Base-by-base conservation (phyloP, 768 basidiomycete species). In the Mycena kentingensis region DNA sequence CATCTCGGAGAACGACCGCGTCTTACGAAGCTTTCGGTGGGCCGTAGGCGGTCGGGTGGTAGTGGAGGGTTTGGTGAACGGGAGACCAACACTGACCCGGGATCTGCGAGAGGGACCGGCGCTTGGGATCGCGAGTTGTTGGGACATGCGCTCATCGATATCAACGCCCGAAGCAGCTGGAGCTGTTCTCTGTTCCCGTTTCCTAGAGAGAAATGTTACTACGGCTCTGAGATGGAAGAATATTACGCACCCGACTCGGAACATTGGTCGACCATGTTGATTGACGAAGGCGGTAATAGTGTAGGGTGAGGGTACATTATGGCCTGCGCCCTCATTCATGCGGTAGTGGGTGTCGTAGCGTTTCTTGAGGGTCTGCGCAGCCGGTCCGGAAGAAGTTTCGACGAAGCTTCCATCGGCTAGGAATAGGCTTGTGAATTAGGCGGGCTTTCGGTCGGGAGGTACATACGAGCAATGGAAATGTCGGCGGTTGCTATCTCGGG, bases 271-370 rank as follows among this genome's bases (percentile, higher is more conserved):
- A 47, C 90, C 90, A 68, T 88, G 83, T 64, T 90, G 88, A 64
- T 89, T 91, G 42, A 87, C 78, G 61, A 88, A 84, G 7, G 85
- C 84, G n/a, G 89, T 91, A 61, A 90, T 88, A 32, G 83, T 83
- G 64, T 85, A 93, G 2, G 90, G 90, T 12, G 89, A 91, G 26
- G 86, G 82, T 11, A 84, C 75, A 54, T 82, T 75, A 61, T 79
- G 77, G 15, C 81, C 78, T 26, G 92, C 87, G 12, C 88, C 85
- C 6, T 6, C 54, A 18, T 26, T 43, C 19, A 34, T 34, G 32
- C n/a, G n/a, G 29, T 83, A 67, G 36, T 78, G 71, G 44, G 83
- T 80, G 66, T 93, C 91, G 63, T 87, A 89, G 25, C 80, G 77
- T 61, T 77, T 77, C 77, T 93, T 93, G 49, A 93, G 73, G 60